phyloP scores from a whole-genome alignment of 2,329 filamentous ascomycete genomes.

The Neurospora sp. region DNA sequence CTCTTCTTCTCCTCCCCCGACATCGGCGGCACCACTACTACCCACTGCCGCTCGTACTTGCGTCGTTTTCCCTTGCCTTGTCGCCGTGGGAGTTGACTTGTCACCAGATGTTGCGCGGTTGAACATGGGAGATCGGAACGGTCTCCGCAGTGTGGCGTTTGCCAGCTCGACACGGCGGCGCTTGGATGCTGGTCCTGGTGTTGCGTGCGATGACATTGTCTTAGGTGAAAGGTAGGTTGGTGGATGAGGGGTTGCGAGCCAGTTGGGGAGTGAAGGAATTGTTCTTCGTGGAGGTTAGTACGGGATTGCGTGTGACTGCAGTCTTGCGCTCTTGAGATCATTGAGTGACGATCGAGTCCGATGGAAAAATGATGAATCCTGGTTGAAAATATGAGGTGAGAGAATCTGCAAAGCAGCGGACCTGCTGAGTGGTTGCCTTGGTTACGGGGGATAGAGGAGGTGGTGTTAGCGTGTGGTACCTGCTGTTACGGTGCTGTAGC shows the following conservation, averaged over 20 bases:
- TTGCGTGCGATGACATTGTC: constrained; percentile 29
- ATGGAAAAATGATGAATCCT: neutral
- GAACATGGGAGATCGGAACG: constrained; percentile 56
- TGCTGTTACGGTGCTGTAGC: neutral
- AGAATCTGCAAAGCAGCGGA: neutral
- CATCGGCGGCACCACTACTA: neutral
- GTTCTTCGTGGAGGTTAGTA: neutral
- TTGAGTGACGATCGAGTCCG: neutral
- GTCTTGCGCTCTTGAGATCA: neutral
- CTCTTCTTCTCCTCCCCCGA: neutral
- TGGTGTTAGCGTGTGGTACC: neutral
- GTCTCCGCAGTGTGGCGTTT: constrained; percentile 51
- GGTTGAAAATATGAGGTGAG: neutral
- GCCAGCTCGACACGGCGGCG: constrained; percentile 52
- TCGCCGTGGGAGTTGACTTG: neutral
- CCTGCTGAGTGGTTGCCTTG: neutral
- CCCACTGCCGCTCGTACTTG: neutral
- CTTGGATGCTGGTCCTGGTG: constrained; percentile 37
- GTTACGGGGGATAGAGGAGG: neutral
- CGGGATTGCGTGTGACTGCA: neutral
- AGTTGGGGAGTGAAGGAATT: neutral
- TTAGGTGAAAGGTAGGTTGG: constrained; percentile 3
- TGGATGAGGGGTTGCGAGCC: neutral
- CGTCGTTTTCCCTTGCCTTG: neutral
- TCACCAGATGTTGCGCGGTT: constrained; percentile 6